Conservation (phyloP, 306 rosid genomes). For the Gastrolobium villosum region DNA sequence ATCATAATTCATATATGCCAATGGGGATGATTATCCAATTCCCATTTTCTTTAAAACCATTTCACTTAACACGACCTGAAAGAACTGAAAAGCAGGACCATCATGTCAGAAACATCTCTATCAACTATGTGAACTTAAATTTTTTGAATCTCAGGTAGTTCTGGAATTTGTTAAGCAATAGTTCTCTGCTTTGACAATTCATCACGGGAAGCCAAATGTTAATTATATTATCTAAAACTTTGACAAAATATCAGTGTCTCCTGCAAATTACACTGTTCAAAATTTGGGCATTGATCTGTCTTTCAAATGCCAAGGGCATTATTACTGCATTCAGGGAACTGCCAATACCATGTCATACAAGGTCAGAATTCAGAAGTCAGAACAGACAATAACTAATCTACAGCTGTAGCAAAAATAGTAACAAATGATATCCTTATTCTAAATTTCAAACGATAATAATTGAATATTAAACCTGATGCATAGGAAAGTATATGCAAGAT, state of each 20-base stretch:
- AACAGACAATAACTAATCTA: slow-evolving; percentile 10
- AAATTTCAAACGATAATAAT: background rate
- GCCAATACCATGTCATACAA: slow-evolving; percentile 23
- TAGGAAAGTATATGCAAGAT: slow-evolving; percentile 24
- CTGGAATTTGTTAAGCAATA: background rate
- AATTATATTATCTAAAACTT: slow-evolving; percentile 2
- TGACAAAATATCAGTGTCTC: slow-evolving; percentile 25
- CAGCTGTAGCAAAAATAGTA: slow-evolving; percentile 20
- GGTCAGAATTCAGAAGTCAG: slow-evolving; percentile 23
- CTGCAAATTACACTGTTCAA: slow-evolving; percentile 11
- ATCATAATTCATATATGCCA: background rate
- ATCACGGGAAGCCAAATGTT: slow-evolving; percentile 6
- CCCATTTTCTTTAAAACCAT: background rate
- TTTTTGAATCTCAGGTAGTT: background rate
- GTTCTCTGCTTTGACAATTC: background rate
- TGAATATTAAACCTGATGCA: slow-evolving; percentile 2
- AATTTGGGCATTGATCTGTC: slow-evolving; percentile 24
- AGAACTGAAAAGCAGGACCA: background rate
- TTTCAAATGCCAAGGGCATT: slow-evolving; percentile 29
- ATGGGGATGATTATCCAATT: background rate
- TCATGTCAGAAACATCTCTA: slow-evolving; percentile 1
- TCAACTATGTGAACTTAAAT: slow-evolving; percentile 3
- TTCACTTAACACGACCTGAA: background rate
- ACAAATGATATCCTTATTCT: background rate
- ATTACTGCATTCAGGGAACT: slow-evolving; percentile 28